Conservation (phyloP, 129 eudicot species). For the Artemisia argyi region DNA sequence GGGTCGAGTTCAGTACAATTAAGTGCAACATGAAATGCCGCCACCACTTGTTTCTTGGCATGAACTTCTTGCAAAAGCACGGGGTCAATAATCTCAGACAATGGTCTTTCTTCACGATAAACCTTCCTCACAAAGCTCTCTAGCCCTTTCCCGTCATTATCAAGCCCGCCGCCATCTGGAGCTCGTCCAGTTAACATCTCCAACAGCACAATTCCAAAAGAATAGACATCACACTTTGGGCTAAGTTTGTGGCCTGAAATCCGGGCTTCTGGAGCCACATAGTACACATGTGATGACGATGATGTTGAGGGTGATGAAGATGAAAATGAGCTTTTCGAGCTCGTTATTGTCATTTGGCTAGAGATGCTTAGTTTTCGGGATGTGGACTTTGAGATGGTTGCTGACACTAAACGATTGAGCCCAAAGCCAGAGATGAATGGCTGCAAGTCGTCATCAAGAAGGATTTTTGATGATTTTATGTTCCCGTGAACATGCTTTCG, state of each 20-base stretch:
- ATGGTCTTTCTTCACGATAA: constrained; percentile 80
- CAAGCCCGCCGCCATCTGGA: constrained; percentile 44
- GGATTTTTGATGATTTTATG: constrained; percentile 84
- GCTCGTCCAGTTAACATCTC: constrained; percentile 77
- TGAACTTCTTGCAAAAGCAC: constrained; percentile 78
- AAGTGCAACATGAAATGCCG: constrained; percentile 70
- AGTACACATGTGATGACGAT: constrained; percentile 44
- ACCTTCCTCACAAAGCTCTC: constrained; percentile 70
- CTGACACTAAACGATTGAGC: constrained; percentile 56
- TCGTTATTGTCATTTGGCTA: constrained; percentile 28
- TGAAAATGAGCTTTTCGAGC: constrained; percentile 40
- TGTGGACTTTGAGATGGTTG: constrained; percentile 39
- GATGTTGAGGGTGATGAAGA: constrained; percentile 37
- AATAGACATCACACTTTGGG: constrained; percentile 77
- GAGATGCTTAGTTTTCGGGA: constrained; percentile 49
- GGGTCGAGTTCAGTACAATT: constrained; percentile 85
- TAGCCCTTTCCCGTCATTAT: constrained; percentile 57
- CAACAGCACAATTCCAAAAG: constrained; percentile 79
- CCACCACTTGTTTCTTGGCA: constrained; percentile 81
- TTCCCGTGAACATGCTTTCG: constrained; percentile 83
- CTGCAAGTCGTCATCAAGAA: constrained; percentile 75
- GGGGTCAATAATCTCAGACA: constrained; percentile 82
- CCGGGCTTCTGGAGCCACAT: constrained; percentile 78
- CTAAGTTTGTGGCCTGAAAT: constrained; percentile 44
- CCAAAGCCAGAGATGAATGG: constrained; percentile 90